Evolutionary conservation across 345 rosid genomes (phyloP).

Genomic region (Moringa oleifera): DNA sequence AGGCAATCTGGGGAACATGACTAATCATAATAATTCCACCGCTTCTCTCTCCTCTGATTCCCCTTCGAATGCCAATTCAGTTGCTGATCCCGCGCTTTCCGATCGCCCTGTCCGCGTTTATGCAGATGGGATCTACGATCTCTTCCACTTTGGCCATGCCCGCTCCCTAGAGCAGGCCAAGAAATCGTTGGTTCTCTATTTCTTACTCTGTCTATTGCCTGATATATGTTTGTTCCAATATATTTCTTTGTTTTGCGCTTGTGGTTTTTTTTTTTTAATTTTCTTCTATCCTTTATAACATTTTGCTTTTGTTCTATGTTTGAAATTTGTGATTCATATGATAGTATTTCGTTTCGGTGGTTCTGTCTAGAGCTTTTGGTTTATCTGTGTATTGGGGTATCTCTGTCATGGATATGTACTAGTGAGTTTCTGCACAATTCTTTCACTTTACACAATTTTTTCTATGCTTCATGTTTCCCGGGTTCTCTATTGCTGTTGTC

Average conservation of each 20-base stretch:
- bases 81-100: conserved; percentile 22
- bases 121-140: conserved; percentile 99
- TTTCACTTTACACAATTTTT: too few species aligned
- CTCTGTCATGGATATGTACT: neutral
- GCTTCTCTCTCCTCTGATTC: neutral
- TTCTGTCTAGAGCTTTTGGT: neutral
- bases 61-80: neutral
- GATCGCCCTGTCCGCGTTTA: conserved; percentile 76
- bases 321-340: too few species aligned
- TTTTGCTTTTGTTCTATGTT: neutral
- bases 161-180: conserved; percentile 95
- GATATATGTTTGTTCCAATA: too few species aligned
- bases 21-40: neutral
- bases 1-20: neutral
- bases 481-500: too few species aligned
- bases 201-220: neutral
- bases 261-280: too few species aligned
- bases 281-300: too few species aligned
- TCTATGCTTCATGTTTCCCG: too few species aligned
- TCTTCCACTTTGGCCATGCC: conserved; percentile 96
- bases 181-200: conserved; percentile 43
- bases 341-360: neutral
- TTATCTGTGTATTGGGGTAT: neutral
- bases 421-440: too few species aligned
- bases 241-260: neutral